Evolutionary conservation across 1,284 basidiomycete species (phyloP).

Genomic region (Ganoderma boninense): DNA sequence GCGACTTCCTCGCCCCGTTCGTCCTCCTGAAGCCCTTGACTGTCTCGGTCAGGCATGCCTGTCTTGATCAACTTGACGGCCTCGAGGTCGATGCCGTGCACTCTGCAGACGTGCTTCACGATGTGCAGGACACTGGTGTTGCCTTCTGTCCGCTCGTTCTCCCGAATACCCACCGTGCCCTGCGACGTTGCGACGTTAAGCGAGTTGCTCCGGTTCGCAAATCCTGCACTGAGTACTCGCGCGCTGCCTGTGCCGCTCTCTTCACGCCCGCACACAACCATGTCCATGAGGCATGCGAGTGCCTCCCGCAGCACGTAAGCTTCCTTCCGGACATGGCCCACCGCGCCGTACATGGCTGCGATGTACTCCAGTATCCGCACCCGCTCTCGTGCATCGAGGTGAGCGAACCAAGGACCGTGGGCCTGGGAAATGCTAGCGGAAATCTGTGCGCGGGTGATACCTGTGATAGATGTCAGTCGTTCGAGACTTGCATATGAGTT

Average conservation of each 20-base stretch:
- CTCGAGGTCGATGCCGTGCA: conserved; percentile 83
- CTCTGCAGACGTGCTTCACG: conserved; percentile 76
- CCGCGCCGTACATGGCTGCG: conserved; percentile 77
- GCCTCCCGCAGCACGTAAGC: conserved; percentile 87
- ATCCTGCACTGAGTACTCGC: conserved; percentile 47
- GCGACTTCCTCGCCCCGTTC: conserved; percentile 48
- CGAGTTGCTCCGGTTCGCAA: conserved; percentile 54
- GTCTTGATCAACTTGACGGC: conserved; percentile 60
- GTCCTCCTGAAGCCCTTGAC: conserved; percentile 34
- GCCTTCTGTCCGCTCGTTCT: conserved; percentile 77
- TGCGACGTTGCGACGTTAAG: conserved; percentile 42
- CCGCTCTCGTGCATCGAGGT: conserved; percentile 80
- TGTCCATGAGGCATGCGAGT: conserved; percentile 79
- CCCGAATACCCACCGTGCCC: conserved; percentile 71
- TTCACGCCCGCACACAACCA: conserved; percentile 81
- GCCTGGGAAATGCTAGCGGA: conserved; percentile 69
- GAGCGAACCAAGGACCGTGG: conserved; percentile 87
- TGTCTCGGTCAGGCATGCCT: conserved; percentile 26
- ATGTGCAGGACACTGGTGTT: conserved; percentile 82
- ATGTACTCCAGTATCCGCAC: conserved; percentile 74
- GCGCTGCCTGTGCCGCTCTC: conserved; percentile 54
- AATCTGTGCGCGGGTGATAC: conserved; percentile 74
- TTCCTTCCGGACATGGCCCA: conserved; percentile 88
- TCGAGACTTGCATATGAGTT: conserved; percentile 58
- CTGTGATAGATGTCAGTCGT: conserved; percentile 71